Evolutionary conservation across 1,139 yeast species (phyloP), one percentile per base, ranked within the genome.

Genomic region (Taiozyma sp.): DNA sequence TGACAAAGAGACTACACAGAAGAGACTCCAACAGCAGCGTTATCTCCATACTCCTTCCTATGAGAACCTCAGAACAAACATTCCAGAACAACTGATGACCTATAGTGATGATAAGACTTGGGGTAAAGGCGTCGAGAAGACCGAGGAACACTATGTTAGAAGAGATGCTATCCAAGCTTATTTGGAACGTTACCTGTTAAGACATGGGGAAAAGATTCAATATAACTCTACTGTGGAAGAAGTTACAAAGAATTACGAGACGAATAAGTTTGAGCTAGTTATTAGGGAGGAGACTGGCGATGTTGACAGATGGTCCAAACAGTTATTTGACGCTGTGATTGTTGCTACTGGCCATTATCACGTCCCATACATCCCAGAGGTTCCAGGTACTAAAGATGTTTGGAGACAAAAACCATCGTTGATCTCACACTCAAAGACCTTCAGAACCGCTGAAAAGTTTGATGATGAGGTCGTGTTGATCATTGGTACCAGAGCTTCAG

Each of bases 281-380:
- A 51, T 73, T 24, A 65, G 78, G 53, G 45, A 49, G 13, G 64
- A 61, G 40, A 49, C 57, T 2, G 44, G 16, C 13, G 64, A 65
- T 47, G 55, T 57, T 6, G 64, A 70, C 49, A 46, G 49, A 23
- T 78, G 78, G 82, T 74, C 65, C 56, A 66, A 62, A 34, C 70
- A 73, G 45, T 64, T 64, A 23, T 80, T 72, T 57, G 84, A 80
- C 63, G 74, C 76, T n/a, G 72, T 80, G 4, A 72, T 80, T 4
- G 66, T 79, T 12, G 78, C 84, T 1, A 74, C 76, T 44, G 86
- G 86, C 16, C 84, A 80, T 59, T 81, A 78, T 59, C 74, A 76
- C 27, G 73, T 74, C 4, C 84, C 84, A 2, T 70, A 59, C 49
- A 68, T 78, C 40, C 85, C 85, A 3, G 57, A 63, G 12, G 69